Base-by-base conservation (phyloP, 169 alveolate species). In the Babesia bovis region DNA sequence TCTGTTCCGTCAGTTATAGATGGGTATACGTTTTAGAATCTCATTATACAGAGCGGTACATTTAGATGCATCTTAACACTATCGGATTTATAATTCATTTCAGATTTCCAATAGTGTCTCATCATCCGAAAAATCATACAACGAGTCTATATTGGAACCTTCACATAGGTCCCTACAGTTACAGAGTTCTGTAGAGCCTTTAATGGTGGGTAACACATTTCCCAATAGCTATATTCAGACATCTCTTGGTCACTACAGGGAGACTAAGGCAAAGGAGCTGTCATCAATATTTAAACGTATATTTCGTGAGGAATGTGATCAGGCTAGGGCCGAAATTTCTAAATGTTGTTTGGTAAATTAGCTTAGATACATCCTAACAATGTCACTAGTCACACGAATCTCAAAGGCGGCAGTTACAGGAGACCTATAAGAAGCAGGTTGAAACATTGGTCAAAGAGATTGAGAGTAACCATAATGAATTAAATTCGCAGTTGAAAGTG, bases 221-320 rank as follows among this genome's bases (percentile, higher is more conserved):
- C 32, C 23, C 13, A 4, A 15, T 2, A 42, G n/a, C 33, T 1
- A 2, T 19, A 35, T 25, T 7, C 57, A 73, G 84, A 28, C 26
- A 45, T 60, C 76, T 38, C 58, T 73, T 13, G 61, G 52, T 28
- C 55, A 51, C 63, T 75, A 75, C 71, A 30, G 78, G 17, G 72
- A 75, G 60, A n/a, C 23, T 19, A 63, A 65, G 40, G 58, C 71
- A 23, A 65, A 58, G 35, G 66, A 65, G 40, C 30, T 59, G 66
- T 7, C 28, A 15, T 47, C 69, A 9, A 66, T 50, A 7, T 65
- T 75, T 78, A 65, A 75, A 32, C 58, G 69, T 5, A 65, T 41
- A 30, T 65, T 42, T 52, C 47, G 60, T 17, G 70, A 53, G 36
- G 79, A 75, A 60, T 51, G 41, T 15, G 85, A 75, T 50, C 69